These are phyloP conservation scores for Spongospora subterranea DNA, from an alignment of 208 protist genomes.

Conservation along the genomic window DNA sequence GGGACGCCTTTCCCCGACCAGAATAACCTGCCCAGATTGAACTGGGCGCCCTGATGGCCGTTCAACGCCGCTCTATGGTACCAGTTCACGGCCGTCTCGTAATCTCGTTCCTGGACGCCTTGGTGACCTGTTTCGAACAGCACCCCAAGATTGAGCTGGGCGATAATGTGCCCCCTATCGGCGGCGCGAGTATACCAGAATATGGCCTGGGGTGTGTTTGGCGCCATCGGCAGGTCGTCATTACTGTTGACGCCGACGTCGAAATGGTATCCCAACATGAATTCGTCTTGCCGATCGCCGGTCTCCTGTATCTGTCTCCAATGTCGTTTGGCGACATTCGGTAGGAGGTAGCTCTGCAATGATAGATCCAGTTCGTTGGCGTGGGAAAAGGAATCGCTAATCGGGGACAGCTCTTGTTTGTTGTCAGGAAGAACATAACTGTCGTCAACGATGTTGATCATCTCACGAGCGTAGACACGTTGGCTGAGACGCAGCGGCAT, in stretches of 20 bases:
- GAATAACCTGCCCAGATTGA: conserved; percentile 45
- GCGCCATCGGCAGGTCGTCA: background rate
- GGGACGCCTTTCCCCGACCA: conserved; percentile 44
- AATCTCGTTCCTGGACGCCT: conserved; percentile 25
- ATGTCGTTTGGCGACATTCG: background rate
- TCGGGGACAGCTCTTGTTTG: background rate
- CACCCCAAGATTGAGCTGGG: conserved; percentile 37
- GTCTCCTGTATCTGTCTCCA: background rate
- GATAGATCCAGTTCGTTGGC: background rate
- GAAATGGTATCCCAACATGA: conserved; percentile 56
- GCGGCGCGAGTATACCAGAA: conserved; percentile 36
- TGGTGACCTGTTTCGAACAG: conserved; percentile 49
- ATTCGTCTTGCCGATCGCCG: conserved; percentile 44
- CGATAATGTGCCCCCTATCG: conserved; percentile 27
- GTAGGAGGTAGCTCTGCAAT: background rate
- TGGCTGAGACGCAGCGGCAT: background rate
- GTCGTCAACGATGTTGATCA: background rate
- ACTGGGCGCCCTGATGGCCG: conserved; percentile 39
- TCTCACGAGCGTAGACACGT: background rate
- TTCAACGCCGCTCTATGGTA: conserved; percentile 12
- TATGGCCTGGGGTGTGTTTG: background rate
- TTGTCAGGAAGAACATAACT: background rate
- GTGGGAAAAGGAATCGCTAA: background rate
- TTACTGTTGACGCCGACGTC: background rate
- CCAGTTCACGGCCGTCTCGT: background rate